phyloP scores from a whole-genome alignment of 768 basidiomycete genomes.

The Boletus patriciae region DNA sequence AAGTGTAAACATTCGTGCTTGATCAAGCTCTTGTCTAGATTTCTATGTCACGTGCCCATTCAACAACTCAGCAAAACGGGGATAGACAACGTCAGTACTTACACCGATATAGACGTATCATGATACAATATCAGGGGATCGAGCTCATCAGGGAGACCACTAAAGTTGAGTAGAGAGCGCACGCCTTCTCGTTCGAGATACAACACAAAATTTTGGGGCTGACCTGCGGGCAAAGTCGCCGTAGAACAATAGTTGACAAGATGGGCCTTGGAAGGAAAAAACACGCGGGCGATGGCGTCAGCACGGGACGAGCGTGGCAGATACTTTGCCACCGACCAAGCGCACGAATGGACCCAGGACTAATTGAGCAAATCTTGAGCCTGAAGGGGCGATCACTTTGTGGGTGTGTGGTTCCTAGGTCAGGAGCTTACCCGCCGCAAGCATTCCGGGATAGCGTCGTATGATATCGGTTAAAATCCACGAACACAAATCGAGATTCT shows the following conservation, averaged over 20 bases:
- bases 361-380: conserved; percentile 73
- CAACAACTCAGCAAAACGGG: neutral
- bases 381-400: conserved; percentile 34
- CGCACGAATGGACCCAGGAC: conserved; percentile 68
- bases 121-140: conserved; percentile 75
- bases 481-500: conserved; percentile 62
- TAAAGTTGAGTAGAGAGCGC: conserved; percentile 58
- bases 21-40: conserved; percentile 69
- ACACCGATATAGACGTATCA: conserved; percentile 90
- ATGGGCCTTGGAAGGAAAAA: conserved; percentile 56
- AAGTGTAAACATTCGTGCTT: conserved; percentile 73
- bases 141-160: conserved; percentile 58
- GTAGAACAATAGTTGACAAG: conserved; percentile 56
- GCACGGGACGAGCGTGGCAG: conserved; percentile 20
- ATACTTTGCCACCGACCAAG: conserved; percentile 68
- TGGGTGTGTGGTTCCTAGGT: neutral
- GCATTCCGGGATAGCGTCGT: conserved; percentile 73
- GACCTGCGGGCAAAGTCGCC: conserved; percentile 52
- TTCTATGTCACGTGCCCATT: conserved; percentile 43
- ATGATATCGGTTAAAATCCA: conserved; percentile 68
- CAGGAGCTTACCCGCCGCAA: conserved; percentile 57
- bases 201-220: too few relatives aligned
- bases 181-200: conserved; percentile 80
- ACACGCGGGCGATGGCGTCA: conserved; percentile 37
- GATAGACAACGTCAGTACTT: conserved; percentile 25